Percentiles rank a stretch among this genome's conserved stretches.
These are phyloP conservation scores for Poa annua DNA, from an alignment of 176 grass and related monocot genomes.

Conservation along the genomic window DNA sequence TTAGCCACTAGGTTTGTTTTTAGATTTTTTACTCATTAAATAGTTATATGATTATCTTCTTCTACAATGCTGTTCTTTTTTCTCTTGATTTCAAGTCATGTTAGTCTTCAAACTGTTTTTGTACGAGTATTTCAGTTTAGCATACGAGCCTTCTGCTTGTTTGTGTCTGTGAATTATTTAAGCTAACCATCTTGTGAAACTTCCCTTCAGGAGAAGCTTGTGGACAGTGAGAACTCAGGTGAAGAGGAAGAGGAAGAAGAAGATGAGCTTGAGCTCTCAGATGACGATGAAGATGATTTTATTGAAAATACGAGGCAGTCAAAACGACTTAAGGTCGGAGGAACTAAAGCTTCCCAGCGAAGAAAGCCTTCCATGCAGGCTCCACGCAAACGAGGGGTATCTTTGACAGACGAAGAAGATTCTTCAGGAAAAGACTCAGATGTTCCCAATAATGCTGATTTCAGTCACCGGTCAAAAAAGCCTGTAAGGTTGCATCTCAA, in stretches of 20 bases:
- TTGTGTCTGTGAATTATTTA: conserved; percentile 13
- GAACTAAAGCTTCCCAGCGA: conserved; percentile 57
- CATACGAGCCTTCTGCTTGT: background rate
- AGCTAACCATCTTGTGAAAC: conserved; percentile 23
- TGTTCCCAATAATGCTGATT: conserved; percentile 54
- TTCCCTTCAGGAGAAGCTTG: conserved; percentile 70
- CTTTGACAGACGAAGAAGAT: conserved; percentile 87
- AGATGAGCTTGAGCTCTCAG: conserved; percentile 66
- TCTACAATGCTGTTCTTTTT: conserved; percentile 23
- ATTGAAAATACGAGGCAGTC: conserved; percentile 56
- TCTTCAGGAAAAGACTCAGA: conserved; percentile 84
- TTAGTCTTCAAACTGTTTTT: conserved; percentile 9
- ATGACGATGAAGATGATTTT: conserved; percentile 82
- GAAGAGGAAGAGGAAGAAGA: conserved; percentile 58
- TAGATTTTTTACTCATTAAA: background rate
- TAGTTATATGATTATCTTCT: conserved; percentile 12
- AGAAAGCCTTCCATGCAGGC: conserved; percentile 59
- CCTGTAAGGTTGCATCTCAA: conserved; percentile 54
- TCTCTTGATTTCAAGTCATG: background rate
- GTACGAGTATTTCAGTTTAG: background rate
- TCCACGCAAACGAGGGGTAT: conserved; percentile 59
- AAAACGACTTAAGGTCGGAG: conserved; percentile 65
- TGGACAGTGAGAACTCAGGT: conserved; percentile 75
- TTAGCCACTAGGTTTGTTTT: background rate
- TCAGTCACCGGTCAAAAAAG: conserved; percentile 59